Base-by-base conservation (phyloP, 805 yeast genomes). In the Barnettozyma sucrosica region DNA sequence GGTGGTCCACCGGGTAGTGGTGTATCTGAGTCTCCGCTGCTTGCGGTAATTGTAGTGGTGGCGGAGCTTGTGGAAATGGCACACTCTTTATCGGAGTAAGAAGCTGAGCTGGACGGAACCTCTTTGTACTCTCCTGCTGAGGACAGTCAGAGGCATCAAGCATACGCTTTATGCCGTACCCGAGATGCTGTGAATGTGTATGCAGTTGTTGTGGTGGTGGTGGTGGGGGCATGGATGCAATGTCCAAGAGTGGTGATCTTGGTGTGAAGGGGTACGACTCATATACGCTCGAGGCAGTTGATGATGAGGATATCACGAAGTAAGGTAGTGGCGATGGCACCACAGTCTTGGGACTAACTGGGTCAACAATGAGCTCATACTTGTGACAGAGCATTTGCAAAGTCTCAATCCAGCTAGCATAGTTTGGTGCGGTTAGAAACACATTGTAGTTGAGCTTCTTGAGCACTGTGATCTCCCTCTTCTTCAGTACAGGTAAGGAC, bases 391-490 rank as follows among this genome's bases (percentile, higher is more conserved):
- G n/a, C 4, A 24, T 7, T 16, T 47, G 46, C 11, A 56, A 19
- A 18, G 36, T 30, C 13, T 21, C n/a, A 11, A 48, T 36, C 54
- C 57, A 59, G n/a, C 46, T 28, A 9, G 33, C 11, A 23, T 54
- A 52, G 9, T 48, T 44, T 2, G 16, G 33, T 5, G 25, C 26
- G n/a, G 51, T 55, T 9, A 57, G 37, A 24, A 60, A 56, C 5
- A 59, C 55, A 21, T 60, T 53, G 45, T 60, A 60, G 37, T 52
- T 47, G 21, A 60, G 43, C 25, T 46, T 49, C 47, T 55, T 57
- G 13, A 60, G 42, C 6, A 59, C 52, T 3, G 30, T 32, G 10
- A 60, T 46, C 26, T 60, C 64, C 7, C 44, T 47, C 5, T 36
- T 43, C 21, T 54, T 57, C 7, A 60, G 36, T n/a, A 23, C 13